Evolutionary conservation across 2,329 filamentous ascomycete genomes (phyloP).

Genomic region (Colletotrichum sp.): DNA sequence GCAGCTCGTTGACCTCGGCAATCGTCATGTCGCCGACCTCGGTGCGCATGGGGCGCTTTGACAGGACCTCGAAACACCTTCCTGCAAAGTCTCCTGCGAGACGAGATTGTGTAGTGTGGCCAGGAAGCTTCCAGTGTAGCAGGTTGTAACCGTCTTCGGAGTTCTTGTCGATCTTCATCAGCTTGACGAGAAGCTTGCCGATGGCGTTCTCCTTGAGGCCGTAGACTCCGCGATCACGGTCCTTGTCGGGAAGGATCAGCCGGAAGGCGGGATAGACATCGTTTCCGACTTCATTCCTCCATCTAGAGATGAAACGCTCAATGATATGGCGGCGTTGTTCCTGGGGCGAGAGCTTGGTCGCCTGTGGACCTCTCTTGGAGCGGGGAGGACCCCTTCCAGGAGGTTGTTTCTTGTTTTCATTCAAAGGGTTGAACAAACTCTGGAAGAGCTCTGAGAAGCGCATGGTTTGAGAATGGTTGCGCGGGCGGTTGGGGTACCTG

Average conservation of each 20-base stretch:
- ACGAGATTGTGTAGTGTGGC: conserved; percentile 64
- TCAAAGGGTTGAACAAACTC: conserved; percentile 80
- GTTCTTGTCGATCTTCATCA: conserved; percentile 89
- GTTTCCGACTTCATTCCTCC: conserved; percentile 86
- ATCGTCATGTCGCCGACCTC: conserved; percentile 81
- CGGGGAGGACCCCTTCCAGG: conserved; percentile 58
- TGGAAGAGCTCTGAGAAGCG: conserved; percentile 82
- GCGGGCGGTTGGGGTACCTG: conserved; percentile 82
- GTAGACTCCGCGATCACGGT: conserved; percentile 90
- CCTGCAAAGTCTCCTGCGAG: conserved; percentile 92
- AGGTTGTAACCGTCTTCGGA: conserved; percentile 88
- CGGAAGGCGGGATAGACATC: conserved; percentile 95
- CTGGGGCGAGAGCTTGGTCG: conserved; percentile 68
- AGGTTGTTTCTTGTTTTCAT: conserved; percentile 80
- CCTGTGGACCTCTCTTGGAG: conserved; percentile 64
- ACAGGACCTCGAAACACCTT: conserved; percentile 84
- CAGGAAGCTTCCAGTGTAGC: conserved; percentile 90
- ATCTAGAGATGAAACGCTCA: conserved; percentile 82
- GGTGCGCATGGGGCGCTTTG: conserved; percentile 79
- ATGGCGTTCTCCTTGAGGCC: conserved; percentile 92
- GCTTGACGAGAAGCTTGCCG: conserved; percentile 86
- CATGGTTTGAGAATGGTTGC: conserved; percentile 79
- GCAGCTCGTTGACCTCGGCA: conserved; percentile 84
- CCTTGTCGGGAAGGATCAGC: conserved; percentile 90
- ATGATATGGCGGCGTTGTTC: conserved; percentile 84